Conservation (phyloP, 257 asterid genomes). For the Fraxinus pennsylvanica region DNA sequence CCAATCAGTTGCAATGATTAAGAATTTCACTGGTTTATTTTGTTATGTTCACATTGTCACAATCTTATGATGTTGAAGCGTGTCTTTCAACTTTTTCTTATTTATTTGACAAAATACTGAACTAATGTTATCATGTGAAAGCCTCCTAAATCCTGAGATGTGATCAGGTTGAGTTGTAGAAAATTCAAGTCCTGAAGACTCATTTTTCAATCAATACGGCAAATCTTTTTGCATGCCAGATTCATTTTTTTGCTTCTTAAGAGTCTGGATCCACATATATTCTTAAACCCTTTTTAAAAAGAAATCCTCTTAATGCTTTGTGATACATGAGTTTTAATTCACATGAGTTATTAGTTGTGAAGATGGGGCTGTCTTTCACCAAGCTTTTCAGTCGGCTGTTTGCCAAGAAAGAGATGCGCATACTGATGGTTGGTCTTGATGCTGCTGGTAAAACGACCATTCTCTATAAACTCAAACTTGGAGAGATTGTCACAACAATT, state of each 20-base stretch:
- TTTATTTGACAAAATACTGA: neutral
- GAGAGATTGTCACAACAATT: constrained; percentile 54
- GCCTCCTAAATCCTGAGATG: neutral
- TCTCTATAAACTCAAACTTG: constrained; percentile 52
- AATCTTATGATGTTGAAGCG: neutral
- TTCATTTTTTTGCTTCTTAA: neutral
- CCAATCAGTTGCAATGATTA: neutral
- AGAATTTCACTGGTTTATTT: neutral
- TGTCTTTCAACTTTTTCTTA: neutral
- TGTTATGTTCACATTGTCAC: neutral
- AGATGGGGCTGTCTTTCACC: constrained; percentile 50
- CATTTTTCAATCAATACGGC: neutral
- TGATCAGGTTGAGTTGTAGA: neutral
- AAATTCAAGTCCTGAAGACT: neutral
- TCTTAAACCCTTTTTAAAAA: neutral
- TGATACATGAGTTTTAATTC: neutral
- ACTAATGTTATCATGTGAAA: neutral
- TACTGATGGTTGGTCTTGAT: constrained; percentile 53
- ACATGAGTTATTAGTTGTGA: constrained; percentile 25
- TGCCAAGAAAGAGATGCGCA: constrained; percentile 57
- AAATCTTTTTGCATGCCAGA: neutral
- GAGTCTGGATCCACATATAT: neutral
- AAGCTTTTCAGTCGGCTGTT: constrained; percentile 53
- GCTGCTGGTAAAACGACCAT: constrained; percentile 59
- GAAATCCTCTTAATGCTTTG: neutral